Evolutionary conservation across 371 early-diverging fungal genomes (phyloP), one percentile per base, ranked within the genome.

Genomic region (Rhizopus arrhizus): DNA sequence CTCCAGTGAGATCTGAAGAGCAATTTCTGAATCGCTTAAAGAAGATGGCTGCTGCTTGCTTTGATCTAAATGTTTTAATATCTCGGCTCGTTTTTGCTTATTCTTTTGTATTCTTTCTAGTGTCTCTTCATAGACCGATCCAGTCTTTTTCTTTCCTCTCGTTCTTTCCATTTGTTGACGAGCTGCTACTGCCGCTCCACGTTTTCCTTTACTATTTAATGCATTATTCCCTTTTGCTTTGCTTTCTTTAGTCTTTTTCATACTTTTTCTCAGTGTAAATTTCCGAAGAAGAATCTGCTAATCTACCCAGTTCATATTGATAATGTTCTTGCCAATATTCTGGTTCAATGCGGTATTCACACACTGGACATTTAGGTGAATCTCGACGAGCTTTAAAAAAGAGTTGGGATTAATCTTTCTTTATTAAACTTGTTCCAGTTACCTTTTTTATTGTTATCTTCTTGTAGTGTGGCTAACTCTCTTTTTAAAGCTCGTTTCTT

Each of bases 131-230:
- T 75, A 64, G 2, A 70, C 62, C 10, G 84, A 77, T 2, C 50
- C 53, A 5, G 69, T 56, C 56, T 76, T 78, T 28, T 75, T 77
- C 43, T 72, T 74, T n/a, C 71, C 72, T 28, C 67, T 69, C 13
- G 62, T 51, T 53, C 61, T 63, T 65, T 72, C 78, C 43, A 81
- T 32, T 48, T 83, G 82, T 56, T 75, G 77, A 33, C 76, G 66
- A 0, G 86, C 86, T 10, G 70, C 69, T 9, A 85, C 74, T 2
- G 86, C 86, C 2, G 86, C 86, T 6, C 84, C 83, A 33, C 86
- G 72, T 38, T 82, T 85, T 5, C 83, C 84, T 64, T 81, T 71
- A 9, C 75, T 73, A 33, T 64, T 54, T 22, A 47, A 45, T 51
- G 54, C 32, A 55, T 45, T 38, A 9, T 36, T 34, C 5, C 29